A percentile compares a stretch with the other conserved stretches of the same genome.
Conservation (phyloP, 2,329 filamentous ascomycete species). For the Claviceps digitariae region DNA sequence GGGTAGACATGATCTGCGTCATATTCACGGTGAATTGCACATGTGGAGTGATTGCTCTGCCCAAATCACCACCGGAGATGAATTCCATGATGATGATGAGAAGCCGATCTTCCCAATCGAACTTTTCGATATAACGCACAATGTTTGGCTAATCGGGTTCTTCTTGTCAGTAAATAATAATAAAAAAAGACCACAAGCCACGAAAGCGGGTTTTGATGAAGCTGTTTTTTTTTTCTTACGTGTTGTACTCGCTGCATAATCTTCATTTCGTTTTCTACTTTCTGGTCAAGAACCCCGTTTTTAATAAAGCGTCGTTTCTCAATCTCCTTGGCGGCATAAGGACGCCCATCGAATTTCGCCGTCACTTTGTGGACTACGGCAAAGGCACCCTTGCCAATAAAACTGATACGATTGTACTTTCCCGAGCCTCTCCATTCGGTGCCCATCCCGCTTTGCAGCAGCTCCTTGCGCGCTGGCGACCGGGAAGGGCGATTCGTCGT, state of each 20-base stretch:
- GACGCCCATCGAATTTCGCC: conserved; percentile 65
- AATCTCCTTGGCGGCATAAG: conserved; percentile 87
- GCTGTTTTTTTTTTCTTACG: conserved; percentile 34
- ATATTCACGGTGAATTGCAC: conserved; percentile 52
- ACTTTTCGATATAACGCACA: conserved; percentile 79
- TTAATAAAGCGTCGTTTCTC: conserved; percentile 91
- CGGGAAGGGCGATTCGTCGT: conserved; percentile 6
- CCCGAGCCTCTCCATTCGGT: conserved; percentile 72
- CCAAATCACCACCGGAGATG: conserved; percentile 69
- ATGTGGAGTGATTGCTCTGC: conserved; percentile 50
- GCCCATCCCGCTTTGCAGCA: conserved; percentile 19
- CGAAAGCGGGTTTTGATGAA: neutral
- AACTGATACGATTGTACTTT: conserved; percentile 69
- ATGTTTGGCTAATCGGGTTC: conserved; percentile 64
- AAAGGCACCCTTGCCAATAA: conserved; percentile 88
- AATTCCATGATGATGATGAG: conserved; percentile 98
- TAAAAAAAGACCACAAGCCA: neutral
- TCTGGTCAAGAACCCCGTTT: conserved; percentile 77
- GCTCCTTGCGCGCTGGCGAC: conserved; percentile 15
- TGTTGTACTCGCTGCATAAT: conserved; percentile 84
- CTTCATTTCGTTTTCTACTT: conserved; percentile 91
- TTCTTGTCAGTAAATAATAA: neutral
- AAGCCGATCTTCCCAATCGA: conserved; percentile 66
- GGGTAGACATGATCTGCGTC: conserved; percentile 57
- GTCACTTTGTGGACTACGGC: conserved; percentile 87